These are phyloP conservation scores for Quercus cerris DNA, from an alignment of 306 rosid genomes.

Conservation along the genomic window DNA sequence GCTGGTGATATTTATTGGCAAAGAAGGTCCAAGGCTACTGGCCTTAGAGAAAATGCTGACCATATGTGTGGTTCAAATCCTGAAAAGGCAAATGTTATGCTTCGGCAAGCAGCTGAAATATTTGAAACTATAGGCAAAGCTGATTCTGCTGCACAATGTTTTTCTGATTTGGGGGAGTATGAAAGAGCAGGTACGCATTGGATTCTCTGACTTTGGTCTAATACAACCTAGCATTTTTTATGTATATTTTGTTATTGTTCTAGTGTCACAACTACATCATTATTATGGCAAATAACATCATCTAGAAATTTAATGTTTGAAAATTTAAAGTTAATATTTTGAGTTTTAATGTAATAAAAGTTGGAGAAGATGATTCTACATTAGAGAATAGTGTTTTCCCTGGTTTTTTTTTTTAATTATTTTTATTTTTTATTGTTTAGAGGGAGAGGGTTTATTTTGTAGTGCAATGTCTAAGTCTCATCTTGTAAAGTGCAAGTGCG, in stretches of 20 bases:
- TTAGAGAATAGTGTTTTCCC: not conserved
- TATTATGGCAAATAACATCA: not conserved
- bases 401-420: too few relatives aligned
- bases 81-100: conserved; percentile 45
- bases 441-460: too few relatives aligned
- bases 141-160: conserved; percentile 66
- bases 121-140: conserved; percentile 61
- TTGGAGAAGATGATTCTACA: not conserved
- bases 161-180: conserved; percentile 56
- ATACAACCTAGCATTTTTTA: not conserved
- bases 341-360: too few relatives aligned
- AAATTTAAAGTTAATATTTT: not conserved
- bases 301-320: not conserved
- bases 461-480: too few relatives aligned
- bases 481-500: too few relatives aligned
- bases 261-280: not conserved
- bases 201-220: not conserved
- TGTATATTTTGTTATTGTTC: not conserved
- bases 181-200: conserved; percentile 60
- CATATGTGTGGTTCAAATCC: conserved; percentile 35
- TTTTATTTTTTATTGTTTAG: not conserved
- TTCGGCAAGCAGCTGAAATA: conserved; percentile 74
- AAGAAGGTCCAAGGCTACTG: conserved; percentile 62
- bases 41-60: conserved; percentile 55
- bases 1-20: conserved; percentile 77